Percentiles rank a stretch among this genome's conserved stretches.
These are phyloP conservation scores for Emmonsiellopsis sp. DNA, from an alignment of 2,329 filamentous ascomycete species.

Conservation along the genomic window DNA sequence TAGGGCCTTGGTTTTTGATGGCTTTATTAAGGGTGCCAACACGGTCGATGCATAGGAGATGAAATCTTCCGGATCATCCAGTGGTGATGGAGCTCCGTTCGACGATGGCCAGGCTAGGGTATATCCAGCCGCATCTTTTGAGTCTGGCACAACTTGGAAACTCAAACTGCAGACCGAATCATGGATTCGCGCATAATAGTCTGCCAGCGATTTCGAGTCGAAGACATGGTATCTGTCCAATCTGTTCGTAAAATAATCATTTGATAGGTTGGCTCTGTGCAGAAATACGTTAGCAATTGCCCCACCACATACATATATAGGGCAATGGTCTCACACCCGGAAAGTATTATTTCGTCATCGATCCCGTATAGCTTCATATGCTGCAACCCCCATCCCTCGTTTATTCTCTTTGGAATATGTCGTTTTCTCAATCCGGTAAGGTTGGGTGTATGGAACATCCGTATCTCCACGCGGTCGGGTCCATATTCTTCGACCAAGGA, in stretches of 20 bases:
- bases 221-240: constrained; percentile 94
- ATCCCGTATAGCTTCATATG: constrained; percentile 98
- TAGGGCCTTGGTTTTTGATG: constrained; percentile 27
- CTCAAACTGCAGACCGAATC: constrained; percentile 68
- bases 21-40: constrained; percentile 57
- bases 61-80: constrained; percentile 61
- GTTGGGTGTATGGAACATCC: constrained; percentile 98
- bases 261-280: constrained; percentile 69
- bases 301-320: neutral
- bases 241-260: constrained; percentile 92
- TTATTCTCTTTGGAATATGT: constrained; percentile 77
- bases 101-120: constrained; percentile 61
- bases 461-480: constrained; percentile 71
- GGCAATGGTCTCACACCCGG: constrained; percentile 49
- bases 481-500: constrained; percentile 81
- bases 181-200: constrained; percentile 75
- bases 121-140: constrained; percentile 37
- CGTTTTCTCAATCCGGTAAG: constrained; percentile 78
- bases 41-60: constrained; percentile 57
- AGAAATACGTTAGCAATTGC: constrained; percentile 5
- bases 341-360: constrained; percentile 91
- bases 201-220: constrained; percentile 64
- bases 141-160: constrained; percentile 61
- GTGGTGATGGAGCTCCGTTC: constrained; percentile 66
- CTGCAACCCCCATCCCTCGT: constrained; percentile 95